phyloP scores from a whole-genome alignment of 2,329 filamentous ascomycete species.

The Calonectria pseudoreteaudii region DNA sequence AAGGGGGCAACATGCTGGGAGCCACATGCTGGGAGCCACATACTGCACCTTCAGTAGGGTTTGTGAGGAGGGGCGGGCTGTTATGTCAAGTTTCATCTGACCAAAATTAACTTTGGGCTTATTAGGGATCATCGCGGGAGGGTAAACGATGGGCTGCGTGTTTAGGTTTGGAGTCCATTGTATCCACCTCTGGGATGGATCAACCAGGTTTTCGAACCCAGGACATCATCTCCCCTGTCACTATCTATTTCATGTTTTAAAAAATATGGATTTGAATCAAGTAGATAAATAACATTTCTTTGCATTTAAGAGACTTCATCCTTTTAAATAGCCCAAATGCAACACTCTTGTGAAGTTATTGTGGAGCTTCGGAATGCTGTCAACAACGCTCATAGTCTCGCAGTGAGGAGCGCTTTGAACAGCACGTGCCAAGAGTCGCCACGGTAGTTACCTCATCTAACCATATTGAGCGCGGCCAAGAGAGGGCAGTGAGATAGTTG shows the following conservation, averaged over 20 bases:
- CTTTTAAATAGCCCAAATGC: neutral
- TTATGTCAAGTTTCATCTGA: neutral
- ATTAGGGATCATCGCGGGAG: neutral
- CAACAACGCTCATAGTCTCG: neutral
- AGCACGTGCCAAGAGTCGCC: fast-evolving
- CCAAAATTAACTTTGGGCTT: neutral
- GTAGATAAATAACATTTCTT: neutral
- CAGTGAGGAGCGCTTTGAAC: neutral
- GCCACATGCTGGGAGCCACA: neutral
- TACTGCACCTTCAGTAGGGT: neutral
- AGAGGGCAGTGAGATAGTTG: neutral
- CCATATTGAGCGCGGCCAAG: no score
- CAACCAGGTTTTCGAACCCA: no score
- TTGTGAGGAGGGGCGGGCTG: neutral
- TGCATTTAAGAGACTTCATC: neutral
- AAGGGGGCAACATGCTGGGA: neutral
- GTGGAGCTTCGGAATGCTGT: neutral
- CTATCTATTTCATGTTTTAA: neutral
- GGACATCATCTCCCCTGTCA: no score
- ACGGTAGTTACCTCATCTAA: no score
- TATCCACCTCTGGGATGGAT: neutral
- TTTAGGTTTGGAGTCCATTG: neutral
- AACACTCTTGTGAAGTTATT: neutral
- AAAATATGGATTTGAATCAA: neutral
- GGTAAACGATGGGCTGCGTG: no score